Evolutionary conservation across 2,329 filamentous ascomycete species (phyloP), one percentile per base, ranked within the genome.

Genomic region (Lasiodiplodia citricola): DNA sequence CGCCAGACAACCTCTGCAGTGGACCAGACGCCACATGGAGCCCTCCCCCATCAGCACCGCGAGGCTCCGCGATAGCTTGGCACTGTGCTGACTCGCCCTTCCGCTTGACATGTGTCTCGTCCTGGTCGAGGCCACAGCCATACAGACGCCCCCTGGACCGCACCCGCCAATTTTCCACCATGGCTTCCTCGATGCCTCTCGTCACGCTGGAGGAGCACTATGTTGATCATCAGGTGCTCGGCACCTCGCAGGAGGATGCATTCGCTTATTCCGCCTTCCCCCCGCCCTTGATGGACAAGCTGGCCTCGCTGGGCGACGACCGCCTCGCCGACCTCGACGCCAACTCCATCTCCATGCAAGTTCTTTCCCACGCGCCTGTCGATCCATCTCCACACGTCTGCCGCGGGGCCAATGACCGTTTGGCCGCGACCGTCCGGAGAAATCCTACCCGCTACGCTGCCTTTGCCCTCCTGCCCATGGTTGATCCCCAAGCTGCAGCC

Each of bases 401-500:
- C 35, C 54, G 55, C 25, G 65, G 54, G 23, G 65, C 47, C 54
- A 67, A 67, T 67, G 65, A 67, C 65, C 65, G 65, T 11, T 47
- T 67, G 55, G 65, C 65, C 65, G 55, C 65, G 5, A 52, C 56
- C 44, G 23, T 58, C 54, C 54, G 56, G 35, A 57, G 55, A 37
- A 55, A 60, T 47, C 77, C 78, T 2, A 76, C 74, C 18, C 82
- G 81, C 41, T 78, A 84, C 35, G 79, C 79, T 51, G 82, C 80
- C 13, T 83, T 84, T 73, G 83, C 82, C 51, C 50, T 75, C 18
- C 66, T 79, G 23, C 76, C 75, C 3, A 77, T 79, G 77, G 75
- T 77, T 57, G 74, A 77, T 62, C 74, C 76, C 10, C 69, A 74
- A 44, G 74, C 77, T 56, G 77, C 77, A 47, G 74, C 75, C 10